Base-by-base conservation (phyloP, 1,284 basidiomycete genomes). In the Ceratobasidium sp. region DNA sequence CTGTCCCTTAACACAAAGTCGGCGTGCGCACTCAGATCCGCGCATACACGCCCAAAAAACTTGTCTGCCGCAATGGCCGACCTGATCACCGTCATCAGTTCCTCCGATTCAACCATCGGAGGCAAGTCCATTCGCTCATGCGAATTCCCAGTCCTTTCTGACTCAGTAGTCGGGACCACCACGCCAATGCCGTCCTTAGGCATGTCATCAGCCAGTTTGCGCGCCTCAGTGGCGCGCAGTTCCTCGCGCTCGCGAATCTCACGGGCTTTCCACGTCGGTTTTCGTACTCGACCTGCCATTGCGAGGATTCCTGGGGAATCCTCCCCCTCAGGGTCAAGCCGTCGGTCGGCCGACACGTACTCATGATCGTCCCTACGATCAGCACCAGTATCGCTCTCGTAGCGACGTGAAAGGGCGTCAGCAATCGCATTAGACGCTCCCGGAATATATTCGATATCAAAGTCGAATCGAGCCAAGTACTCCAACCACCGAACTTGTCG, bases 401-500 rank as follows among this genome's bases (percentile, higher is more conserved):
- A 85, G 74, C 84, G 84, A 0, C 82, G 74, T 0, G 75, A 75
- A 15, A 75, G 72, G 27, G 54, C 54, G 56, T 76, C 75, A 22
- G 75, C 75, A 6, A 76, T 44, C 33, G 67, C 48, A 19, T 76
- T 71, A 0, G 76, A 76, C 14, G 75, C 71, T 80, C 85, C 0
- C 84, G 63, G 1, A 63, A 85, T 79, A 66, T 84, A 81, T 8
- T 78, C 47, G 1, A 85, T 79, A 3, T 71, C 56, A 75, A 81
- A 84, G 36, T 83, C 77, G 62, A 84, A 85, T 27, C 81, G 81
- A 44, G 72, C 77, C 14, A 84, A 57, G 8, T 76, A 69, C 41
- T 83, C 82, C n/a, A 85, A 7, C 86, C 85, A 85, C n/a, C 81
- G 74, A 9, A 76, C 78, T 77, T 82, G 83, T 14, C 79, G 65